phyloP scores from a whole-genome alignment of 768 basidiomycete species.

The Lentinula detonsa region DNA sequence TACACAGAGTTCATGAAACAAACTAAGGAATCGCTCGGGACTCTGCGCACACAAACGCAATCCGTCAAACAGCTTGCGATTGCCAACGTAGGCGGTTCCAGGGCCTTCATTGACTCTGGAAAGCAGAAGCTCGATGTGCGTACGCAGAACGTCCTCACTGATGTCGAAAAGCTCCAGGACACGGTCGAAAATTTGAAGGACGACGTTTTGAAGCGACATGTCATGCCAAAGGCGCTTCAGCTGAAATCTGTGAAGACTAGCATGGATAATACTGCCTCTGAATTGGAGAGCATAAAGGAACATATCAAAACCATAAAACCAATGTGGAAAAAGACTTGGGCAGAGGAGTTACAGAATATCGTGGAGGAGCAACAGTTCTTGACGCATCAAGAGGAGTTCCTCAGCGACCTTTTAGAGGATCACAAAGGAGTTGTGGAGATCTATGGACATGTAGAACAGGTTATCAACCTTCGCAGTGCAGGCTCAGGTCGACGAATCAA shows the following conservation, averaged over 20 bases:
- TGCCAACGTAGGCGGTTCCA: conserved; percentile 76
- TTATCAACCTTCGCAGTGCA: conserved; percentile 63
- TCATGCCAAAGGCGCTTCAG: conserved; percentile 72
- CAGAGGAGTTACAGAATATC: conserved; percentile 91
- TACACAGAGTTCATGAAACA: conserved; percentile 92
- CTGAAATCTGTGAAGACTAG: conserved; percentile 71
- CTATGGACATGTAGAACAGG: conserved; percentile 87
- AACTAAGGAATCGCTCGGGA: conserved; percentile 79
- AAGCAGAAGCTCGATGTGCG: conserved; percentile 88
- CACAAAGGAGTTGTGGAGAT: conserved; percentile 85
- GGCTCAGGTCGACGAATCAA: conserved; percentile 30
- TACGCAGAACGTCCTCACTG: conserved; percentile 85
- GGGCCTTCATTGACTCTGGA: conserved; percentile 85
- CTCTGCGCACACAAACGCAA: conserved; percentile 78
- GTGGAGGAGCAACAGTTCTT: conserved; percentile 96
- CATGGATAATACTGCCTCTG: conserved; percentile 54
- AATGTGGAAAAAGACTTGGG: conserved; percentile 99
- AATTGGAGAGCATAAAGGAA: conserved; percentile 72
- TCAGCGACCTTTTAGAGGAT: conserved; percentile 85
- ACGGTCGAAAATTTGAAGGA: conserved; percentile 83
- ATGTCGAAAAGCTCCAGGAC: conserved; percentile 91
- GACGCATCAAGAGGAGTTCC: conserved; percentile 87
- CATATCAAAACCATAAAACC: conserved; percentile 89
- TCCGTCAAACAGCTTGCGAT: conserved; percentile 84
- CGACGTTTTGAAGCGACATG: conserved; percentile 85